Percentiles rank a stretch among this genome's conserved stretches.
These are phyloP conservation scores for Penicillium nordicum DNA, from an alignment of 2,329 filamentous ascomycete species.

Conservation along the genomic window DNA sequence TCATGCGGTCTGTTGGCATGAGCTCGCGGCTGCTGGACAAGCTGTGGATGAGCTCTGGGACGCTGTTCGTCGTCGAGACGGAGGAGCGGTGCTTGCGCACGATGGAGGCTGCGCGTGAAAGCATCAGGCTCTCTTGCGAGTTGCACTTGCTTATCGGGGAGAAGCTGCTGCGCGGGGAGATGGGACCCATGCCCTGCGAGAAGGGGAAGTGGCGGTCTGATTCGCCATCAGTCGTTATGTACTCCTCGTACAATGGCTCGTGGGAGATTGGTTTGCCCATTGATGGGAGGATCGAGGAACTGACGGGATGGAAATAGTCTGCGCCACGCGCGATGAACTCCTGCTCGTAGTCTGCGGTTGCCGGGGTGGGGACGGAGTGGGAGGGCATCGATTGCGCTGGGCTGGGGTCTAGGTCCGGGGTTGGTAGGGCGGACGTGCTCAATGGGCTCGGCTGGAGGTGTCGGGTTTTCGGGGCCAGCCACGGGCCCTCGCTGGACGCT, in stretches of 20 bases:
- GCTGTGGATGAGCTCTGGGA: conserved; percentile 46
- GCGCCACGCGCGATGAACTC: conserved; percentile 24
- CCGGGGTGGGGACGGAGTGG: conserved; percentile 32
- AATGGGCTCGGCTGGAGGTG: conserved; percentile 22
- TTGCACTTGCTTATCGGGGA: conserved; percentile 55
- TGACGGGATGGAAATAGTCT: conserved; percentile 29
- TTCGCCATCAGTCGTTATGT: conserved; percentile 43
- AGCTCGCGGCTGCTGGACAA: conserved; percentile 41
- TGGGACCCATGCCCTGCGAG: conserved; percentile 34
- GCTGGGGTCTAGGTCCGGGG: conserved; percentile 34
- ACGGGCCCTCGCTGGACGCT: conserved; percentile 13
- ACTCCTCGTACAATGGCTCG: conserved; percentile 40
- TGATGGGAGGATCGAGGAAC: conserved; percentile 30
- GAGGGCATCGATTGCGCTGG: conserved; percentile 30
- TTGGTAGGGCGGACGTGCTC: conserved; percentile 26
- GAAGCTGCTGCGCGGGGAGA: conserved; percentile 47
- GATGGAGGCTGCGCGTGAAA: conserved; percentile 49
- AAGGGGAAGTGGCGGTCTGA: conserved; percentile 49
- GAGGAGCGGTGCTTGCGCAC: conserved; percentile 48
- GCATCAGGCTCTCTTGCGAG: conserved; percentile 55
- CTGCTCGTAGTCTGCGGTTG: conserved; percentile 24
- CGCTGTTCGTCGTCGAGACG: conserved; percentile 44
- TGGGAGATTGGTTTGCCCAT: conserved; percentile 34
- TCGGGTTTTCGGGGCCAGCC: conserved; percentile 12
- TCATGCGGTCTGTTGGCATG: conserved; percentile 25